These are phyloP conservation scores for Trichoderma sp. DNA, from an alignment of 2,329 filamentous ascomycete genomes.

Conservation along the genomic window DNA sequence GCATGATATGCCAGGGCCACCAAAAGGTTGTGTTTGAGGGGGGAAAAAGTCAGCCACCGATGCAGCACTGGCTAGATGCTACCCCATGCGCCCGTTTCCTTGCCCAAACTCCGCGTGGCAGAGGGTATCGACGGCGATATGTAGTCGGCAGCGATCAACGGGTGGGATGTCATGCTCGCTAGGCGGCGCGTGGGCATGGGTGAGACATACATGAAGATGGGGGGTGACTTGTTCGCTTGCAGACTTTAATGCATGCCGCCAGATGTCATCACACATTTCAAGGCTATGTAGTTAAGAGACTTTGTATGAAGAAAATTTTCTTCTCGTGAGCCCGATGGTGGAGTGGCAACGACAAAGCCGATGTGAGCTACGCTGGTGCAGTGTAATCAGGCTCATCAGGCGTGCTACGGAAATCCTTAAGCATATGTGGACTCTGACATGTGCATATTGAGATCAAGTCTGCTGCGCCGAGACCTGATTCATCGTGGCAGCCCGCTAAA, in stretches of 20 bases:
- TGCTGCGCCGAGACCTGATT: neutral
- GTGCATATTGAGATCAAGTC: neutral
- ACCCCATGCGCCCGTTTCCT: constrained; percentile 3
- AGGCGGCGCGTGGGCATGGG: constrained; percentile 10
- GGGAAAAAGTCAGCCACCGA: neutral
- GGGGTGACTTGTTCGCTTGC: constrained; percentile 16
- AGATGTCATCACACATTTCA: constrained; percentile 14
- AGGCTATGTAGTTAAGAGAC: neutral
- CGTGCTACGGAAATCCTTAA: neutral
- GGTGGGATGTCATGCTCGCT: constrained; percentile 9
- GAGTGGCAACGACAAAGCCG: neutral
- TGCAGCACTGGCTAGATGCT: neutral
- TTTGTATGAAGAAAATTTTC: neutral
- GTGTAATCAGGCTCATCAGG: neutral
- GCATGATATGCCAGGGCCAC: constrained; percentile 21
- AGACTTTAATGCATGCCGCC: constrained; percentile 14
- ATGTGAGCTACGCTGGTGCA: neutral
- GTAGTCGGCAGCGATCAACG: constrained; percentile 12
- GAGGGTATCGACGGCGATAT: constrained; percentile 18
- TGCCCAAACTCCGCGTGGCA: constrained; percentile 12
- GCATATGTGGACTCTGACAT: neutral
- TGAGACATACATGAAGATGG: neutral
- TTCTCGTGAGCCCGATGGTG: neutral
- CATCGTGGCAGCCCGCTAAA: neutral
- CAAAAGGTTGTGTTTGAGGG: neutral